Evolutionary conservation across 805 yeast species (phyloP).

Genomic region (Blastobotrys terrestris): DNA sequence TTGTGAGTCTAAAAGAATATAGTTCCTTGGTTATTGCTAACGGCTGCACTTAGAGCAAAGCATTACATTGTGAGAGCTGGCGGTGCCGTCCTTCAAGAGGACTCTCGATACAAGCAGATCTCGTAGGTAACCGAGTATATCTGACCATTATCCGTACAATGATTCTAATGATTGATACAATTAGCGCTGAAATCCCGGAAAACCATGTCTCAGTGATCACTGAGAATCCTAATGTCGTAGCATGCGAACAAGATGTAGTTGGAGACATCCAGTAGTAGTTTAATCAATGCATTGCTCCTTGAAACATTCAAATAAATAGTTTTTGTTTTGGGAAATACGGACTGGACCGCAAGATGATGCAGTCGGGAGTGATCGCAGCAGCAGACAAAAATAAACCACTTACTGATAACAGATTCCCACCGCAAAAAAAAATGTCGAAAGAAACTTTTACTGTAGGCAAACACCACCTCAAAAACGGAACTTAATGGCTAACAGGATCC

Average conservation of each 20-base stretch:
- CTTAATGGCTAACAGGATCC: too few species aligned
- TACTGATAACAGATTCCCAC: too few species aligned
- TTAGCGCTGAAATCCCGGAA: background rate
- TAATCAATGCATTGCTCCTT: background rate
- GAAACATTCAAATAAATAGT: too few species aligned
- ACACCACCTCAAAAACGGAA: too few species aligned
- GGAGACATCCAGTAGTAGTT: background rate
- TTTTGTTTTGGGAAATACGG: too few species aligned
- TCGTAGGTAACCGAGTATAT: background rate
- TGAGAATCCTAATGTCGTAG: background rate
- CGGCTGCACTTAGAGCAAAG: background rate
- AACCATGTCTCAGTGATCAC: background rate
- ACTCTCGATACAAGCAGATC: background rate
- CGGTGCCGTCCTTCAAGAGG: background rate
- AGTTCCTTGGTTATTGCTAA: background rate
- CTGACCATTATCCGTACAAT: background rate
- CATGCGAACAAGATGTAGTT: background rate
- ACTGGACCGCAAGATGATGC: too few species aligned
- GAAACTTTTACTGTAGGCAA: background rate
- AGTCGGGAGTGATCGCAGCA: too few species aligned
- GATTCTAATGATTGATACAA: background rate
- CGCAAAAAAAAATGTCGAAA: background rate
- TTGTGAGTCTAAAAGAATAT: conserved; percentile 11
- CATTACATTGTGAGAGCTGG: background rate
- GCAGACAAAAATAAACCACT: too few species aligned